These are phyloP conservation scores for Yarrowia keelungensis DNA, from an alignment of 805 yeast genomes.

Conservation along the genomic window DNA sequence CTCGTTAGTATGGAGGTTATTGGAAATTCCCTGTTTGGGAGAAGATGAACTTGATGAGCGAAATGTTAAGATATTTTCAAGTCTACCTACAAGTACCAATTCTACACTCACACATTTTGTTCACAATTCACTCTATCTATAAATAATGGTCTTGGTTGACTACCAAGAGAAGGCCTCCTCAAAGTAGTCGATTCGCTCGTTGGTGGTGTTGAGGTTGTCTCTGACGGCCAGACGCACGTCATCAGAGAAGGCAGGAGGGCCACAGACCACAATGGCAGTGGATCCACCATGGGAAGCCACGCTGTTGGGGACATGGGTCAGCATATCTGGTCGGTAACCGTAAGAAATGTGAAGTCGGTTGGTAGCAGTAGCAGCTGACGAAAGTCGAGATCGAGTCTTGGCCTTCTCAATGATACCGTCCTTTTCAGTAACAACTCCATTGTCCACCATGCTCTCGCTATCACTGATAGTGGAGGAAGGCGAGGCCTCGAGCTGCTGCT, in stretches of 20 bases:
- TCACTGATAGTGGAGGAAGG: constrained; percentile 3
- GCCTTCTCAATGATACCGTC: not conserved
- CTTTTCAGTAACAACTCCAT: not conserved
- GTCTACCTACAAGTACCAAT: no score
- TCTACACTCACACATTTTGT: no score
- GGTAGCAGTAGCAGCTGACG: constrained; percentile 10
- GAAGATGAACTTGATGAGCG: no score
- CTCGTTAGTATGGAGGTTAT: not conserved
- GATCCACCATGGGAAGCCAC: constrained; percentile 9
- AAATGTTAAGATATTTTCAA: no score
- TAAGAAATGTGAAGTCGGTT: constrained; percentile 43
- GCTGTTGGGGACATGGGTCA: constrained; percentile 16
- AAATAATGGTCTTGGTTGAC: not conserved
- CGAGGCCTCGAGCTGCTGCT: not conserved
- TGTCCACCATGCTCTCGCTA: constrained; percentile 8
- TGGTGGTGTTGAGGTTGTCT: constrained; percentile 49
- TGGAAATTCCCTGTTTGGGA: not conserved
- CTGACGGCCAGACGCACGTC: constrained; percentile 58
- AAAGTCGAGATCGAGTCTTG: not conserved
- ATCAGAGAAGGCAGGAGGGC: constrained; percentile 67
- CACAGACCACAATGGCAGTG: constrained; percentile 54
- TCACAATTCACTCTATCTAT: not conserved
- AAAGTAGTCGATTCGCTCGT: constrained; percentile 62
- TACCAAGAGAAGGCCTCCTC: constrained; percentile 77
- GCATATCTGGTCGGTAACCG: constrained; percentile 49